Evolutionary conservation across 2,329 filamentous ascomycete genomes (phyloP).

Genomic region (Dryadomyces quercivorus): DNA sequence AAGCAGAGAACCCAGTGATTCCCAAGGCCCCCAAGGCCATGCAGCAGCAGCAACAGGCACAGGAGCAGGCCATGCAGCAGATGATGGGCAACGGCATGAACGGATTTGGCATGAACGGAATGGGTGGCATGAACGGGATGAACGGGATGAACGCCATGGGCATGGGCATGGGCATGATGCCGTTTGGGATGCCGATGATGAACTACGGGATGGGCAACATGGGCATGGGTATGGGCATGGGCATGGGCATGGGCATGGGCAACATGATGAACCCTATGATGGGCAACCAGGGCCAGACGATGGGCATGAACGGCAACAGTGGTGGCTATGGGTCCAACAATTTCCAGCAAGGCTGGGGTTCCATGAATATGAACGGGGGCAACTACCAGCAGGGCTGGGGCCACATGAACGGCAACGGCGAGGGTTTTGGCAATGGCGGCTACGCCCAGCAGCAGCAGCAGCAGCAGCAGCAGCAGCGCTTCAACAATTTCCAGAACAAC

Average conservation of each 20-base stretch:
- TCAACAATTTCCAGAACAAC: conserved; percentile 6
- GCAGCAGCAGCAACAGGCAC: conserved; percentile 35
- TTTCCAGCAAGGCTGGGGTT: conserved; percentile 12
- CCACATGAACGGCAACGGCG: neutral
- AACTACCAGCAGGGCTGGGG: conserved; percentile 2
- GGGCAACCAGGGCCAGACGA: conserved; percentile 17
- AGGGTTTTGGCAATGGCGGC: neutral
- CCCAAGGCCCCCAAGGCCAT: conserved; percentile 55
- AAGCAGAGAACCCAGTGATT: conserved; percentile 50
- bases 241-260: conserved; percentile 22
- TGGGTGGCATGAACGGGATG: conserved; percentile 15
- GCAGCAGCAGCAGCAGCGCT: conserved; percentile 6
- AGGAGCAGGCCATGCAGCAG: conserved; percentile 28
- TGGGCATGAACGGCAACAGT: conserved; percentile 1
- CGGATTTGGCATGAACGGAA: conserved; percentile 18
- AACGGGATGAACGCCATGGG: conserved; percentile 19
- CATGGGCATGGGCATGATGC: conserved; percentile 18
- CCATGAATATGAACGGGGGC: conserved; percentile 17
- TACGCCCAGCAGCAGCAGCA: conserved; percentile 3
- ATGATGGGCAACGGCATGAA: conserved; percentile 29
- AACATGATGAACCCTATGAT: conserved; percentile 5
- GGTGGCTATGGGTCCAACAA: conserved; percentile 1
- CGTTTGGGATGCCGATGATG: conserved; percentile 15
- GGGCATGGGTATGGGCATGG: conserved; percentile 19
- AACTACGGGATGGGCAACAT: conserved; percentile 17